These are phyloP conservation scores for Musa balbisiana DNA, from an alignment of 202 grass and related monocot species.

Conservation along the genomic window DNA sequence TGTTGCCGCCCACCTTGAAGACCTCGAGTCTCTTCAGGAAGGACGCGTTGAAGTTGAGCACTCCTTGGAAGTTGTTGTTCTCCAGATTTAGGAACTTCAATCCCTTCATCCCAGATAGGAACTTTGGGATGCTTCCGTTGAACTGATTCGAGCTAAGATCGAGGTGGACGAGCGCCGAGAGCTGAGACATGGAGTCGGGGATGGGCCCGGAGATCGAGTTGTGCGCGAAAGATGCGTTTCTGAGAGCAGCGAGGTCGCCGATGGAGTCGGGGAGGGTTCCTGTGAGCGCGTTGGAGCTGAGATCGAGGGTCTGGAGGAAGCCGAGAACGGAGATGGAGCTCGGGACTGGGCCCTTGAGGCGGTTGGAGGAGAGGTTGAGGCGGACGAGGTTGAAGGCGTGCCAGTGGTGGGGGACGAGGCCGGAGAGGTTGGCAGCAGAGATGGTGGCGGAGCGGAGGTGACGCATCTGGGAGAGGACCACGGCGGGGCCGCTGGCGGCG, in stretches of 20 bases:
- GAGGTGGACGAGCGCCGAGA: slow-evolving; percentile 60
- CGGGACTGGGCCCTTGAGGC: slow-evolving; percentile 46
- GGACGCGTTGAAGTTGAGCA: slow-evolving; percentile 50
- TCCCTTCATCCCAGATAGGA: slow-evolving; percentile 44
- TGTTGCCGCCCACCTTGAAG: slow-evolving; percentile 63
- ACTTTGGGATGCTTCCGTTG: slow-evolving; percentile 69
- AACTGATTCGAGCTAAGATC: slow-evolving; percentile 71
- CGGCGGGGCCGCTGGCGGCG: slow-evolving; percentile 19
- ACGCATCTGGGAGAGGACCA: slow-evolving; percentile 71
- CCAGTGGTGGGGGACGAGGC: slow-evolving; percentile 73
- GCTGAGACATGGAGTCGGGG: slow-evolving; percentile 50
- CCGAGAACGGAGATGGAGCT: slow-evolving; percentile 50
- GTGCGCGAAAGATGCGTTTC: slow-evolving; percentile 46
- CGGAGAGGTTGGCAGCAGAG: slow-evolving; percentile 68
- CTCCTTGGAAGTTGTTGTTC: slow-evolving; percentile 71
- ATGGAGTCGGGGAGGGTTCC: slow-evolving; percentile 50
- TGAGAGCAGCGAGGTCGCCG: slow-evolving; percentile 61
- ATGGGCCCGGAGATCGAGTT: slow-evolving; percentile 61
- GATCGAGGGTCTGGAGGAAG: slow-evolving; percentile 50
- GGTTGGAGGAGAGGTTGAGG: slow-evolving; percentile 76
- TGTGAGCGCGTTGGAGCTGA: slow-evolving; percentile 69
- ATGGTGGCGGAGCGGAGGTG: slow-evolving; percentile 39
- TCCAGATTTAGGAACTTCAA: slow-evolving; percentile 63
- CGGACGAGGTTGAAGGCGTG: slow-evolving; percentile 63
- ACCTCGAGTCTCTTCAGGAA: slow-evolving; percentile 49